A percentile compares a stretch with the other conserved stretches of the same genome.
phyloP scores from a whole-genome alignment of 2,329 filamentous ascomycete species.

The Chaetoscypha palmicola region DNA sequence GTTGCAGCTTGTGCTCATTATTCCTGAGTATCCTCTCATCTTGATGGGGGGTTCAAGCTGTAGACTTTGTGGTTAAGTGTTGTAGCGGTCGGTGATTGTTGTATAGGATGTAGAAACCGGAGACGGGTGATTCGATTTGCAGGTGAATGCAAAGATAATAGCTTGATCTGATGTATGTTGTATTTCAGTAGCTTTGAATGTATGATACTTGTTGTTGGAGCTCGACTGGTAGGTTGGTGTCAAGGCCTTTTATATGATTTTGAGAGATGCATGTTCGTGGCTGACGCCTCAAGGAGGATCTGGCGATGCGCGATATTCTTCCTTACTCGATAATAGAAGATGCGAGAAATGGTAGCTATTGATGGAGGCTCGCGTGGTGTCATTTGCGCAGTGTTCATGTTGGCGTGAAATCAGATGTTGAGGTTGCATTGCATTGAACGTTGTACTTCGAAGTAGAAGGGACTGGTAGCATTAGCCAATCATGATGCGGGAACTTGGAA shows the following conservation, averaged over 20 bases:
- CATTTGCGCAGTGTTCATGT: too few relatives aligned
- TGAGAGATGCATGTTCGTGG: not conserved
- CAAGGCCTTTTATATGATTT: conserved; percentile 1
- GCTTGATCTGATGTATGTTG: conserved; percentile 1
- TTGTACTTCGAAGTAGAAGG: too few relatives aligned
- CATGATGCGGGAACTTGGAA: too few relatives aligned
- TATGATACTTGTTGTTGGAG: not conserved
- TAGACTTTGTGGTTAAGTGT: too few relatives aligned
- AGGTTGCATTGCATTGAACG: too few relatives aligned
- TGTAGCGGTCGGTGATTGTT: conserved; percentile 17
- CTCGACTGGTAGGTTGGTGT: too few relatives aligned
- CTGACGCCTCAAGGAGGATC: not conserved
- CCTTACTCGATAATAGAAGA: not conserved
- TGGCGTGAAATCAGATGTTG: too few relatives aligned
- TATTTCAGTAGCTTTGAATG: too few relatives aligned
- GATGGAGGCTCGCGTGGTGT: too few relatives aligned
- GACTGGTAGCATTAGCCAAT: too few relatives aligned
- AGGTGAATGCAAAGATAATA: not conserved
- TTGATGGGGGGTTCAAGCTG: too few relatives aligned
- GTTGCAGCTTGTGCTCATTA: conserved; percentile 16
- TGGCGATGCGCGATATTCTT: not conserved
- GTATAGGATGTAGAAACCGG: conserved; percentile 13
- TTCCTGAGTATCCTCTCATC: conserved; percentile 21
- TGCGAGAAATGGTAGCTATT: too few relatives aligned
- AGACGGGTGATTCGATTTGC: conserved; percentile 11